A percentile compares a stretch with the other conserved stretches of the same genome.
Conservation (phyloP, 345 rosid genomes). For the Linum lewisii region DNA sequence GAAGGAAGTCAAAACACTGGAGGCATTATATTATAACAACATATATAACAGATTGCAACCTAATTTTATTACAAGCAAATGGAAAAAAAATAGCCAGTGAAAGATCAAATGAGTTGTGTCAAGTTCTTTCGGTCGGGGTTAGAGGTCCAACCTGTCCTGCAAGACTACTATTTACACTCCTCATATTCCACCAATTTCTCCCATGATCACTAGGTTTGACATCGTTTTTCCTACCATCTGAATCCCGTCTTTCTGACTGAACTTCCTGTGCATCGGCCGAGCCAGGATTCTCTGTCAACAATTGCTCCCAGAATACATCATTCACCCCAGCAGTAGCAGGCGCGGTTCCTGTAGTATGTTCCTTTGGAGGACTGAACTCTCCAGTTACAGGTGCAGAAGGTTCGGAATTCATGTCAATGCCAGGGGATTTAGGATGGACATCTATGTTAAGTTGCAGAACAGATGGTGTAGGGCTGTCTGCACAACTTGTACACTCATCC, state of each 20-base stretch:
- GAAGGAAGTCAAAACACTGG: no score
- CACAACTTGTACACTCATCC: slow-evolving; percentile 69
- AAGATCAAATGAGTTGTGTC: slow-evolving; percentile 12
- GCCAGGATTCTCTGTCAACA: slow-evolving; percentile 93
- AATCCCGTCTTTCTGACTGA: slow-evolving; percentile 66
- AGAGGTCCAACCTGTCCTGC: slow-evolving; percentile 82
- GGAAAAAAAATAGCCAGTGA: background rate
- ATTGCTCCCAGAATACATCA: slow-evolving; percentile 93
- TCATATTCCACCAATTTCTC: slow-evolving; percentile 59
- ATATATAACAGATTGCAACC: no score
- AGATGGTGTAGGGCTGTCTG: slow-evolving; percentile 52
- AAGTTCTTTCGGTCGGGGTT: slow-evolving; percentile 66
- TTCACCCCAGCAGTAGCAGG: slow-evolving; percentile 55
- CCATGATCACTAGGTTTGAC: slow-evolving; percentile 33
- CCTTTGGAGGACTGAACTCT: slow-evolving; percentile 30
- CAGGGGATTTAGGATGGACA: slow-evolving; percentile 39
- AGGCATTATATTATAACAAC: no score
- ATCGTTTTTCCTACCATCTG: slow-evolving; percentile 26
- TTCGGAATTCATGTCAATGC: slow-evolving; percentile 81
- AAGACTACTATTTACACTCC: slow-evolving; percentile 57
- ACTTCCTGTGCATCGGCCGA: slow-evolving; percentile 57
- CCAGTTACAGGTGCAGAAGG: slow-evolving; percentile 27
- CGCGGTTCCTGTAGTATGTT: slow-evolving; percentile 21
- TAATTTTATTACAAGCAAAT: background rate
- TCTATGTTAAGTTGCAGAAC: slow-evolving; percentile 43